A percentile compares a stretch with the other conserved stretches of the same genome.
Evolutionary conservation across 495 filamentous ascomycete species (phyloP).

Genomic region (Tetracladium setigerum): DNA sequence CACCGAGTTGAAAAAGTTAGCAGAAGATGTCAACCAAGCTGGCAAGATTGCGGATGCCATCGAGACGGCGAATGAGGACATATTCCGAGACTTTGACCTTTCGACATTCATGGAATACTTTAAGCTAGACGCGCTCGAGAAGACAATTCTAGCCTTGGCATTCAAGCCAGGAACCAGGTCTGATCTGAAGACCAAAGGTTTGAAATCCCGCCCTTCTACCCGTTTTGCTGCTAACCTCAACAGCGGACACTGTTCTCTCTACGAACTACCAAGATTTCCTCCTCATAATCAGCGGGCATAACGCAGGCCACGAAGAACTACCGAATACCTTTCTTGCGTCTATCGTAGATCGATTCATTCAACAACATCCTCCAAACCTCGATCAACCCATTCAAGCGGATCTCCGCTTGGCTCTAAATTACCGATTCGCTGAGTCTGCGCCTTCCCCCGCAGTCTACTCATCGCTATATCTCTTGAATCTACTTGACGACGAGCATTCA

Average conservation of each 20-base stretch:
- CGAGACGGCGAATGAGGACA: conserved; percentile 71
- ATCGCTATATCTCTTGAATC: conserved; percentile 63
- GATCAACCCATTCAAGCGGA: conserved; percentile 64
- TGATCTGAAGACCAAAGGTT: conserved; percentile 87
- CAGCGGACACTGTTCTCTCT: conserved; percentile 77
- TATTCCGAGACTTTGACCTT: conserved; percentile 91
- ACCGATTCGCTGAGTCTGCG: conserved; percentile 53
- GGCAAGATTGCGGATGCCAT: conserved; percentile 89
- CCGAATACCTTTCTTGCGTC: conserved; percentile 58
- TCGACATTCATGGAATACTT: conserved; percentile 91
- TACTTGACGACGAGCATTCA: conserved; percentile 52
- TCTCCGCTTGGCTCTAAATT: conserved; percentile 55
- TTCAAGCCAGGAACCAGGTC: conserved; percentile 71
- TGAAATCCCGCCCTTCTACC: conserved; percentile 22
- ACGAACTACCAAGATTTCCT: conserved; percentile 70
- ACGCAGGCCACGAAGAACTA: conserved; percentile 52
- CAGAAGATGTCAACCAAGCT: conserved; percentile 70
- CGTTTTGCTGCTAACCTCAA: conserved; percentile 19
- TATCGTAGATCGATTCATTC: conserved; percentile 73
- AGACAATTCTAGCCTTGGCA: conserved; percentile 80
- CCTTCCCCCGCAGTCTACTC: conserved; percentile 67
- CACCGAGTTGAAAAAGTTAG: conserved; percentile 78
- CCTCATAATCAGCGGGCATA: conserved; percentile 53
- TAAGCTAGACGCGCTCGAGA: conserved; percentile 77
- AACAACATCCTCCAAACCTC: conserved; percentile 75